These are phyloP conservation scores for Chlorencoelia australis DNA, from an alignment of 2,329 filamentous ascomycete species.

Conservation along the genomic window DNA sequence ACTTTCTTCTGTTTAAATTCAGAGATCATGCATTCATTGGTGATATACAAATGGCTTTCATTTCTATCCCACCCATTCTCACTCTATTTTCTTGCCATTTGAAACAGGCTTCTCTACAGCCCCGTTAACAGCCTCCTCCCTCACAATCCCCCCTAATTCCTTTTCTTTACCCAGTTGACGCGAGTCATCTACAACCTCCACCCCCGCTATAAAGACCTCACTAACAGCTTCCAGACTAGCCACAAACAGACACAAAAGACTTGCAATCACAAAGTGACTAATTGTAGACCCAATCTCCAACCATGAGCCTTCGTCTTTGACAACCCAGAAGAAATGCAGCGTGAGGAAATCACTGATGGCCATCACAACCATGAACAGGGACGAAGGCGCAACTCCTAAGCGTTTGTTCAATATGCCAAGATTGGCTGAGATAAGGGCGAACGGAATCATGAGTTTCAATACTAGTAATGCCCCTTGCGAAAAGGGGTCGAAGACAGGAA, in stretches of 20 bases:
- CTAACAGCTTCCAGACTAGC: conserved; percentile 78
- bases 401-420: conserved; percentile 84
- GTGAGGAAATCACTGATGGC: conserved; percentile 85
- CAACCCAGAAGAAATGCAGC: conserved; percentile 95
- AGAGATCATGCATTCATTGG: too few relatives aligned
- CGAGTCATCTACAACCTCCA: conserved; percentile 47
- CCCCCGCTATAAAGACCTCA: conserved; percentile 69
- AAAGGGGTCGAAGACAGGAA: conserved; percentile 91
- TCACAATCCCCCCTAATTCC: conserved; percentile 18
- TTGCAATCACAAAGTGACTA: conserved; percentile 90
- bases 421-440: conserved; percentile 84
- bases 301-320: conserved; percentile 94
- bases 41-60: too few relatives aligned
- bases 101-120: conserved; percentile 5
- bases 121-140: conserved; percentile 4
- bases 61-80: not conserved
- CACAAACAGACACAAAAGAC: conserved; percentile 81
- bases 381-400: conserved; percentile 74
- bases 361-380: conserved; percentile 92
- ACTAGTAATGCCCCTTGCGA: conserved; percentile 79
- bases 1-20: too few relatives aligned
- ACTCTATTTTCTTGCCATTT: conserved; percentile 9
- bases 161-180: conserved; percentile 20
- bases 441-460: conserved; percentile 86
- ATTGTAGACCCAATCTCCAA: conserved; percentile 96